Evolutionary conservation across 176 grass and related monocot genomes (phyloP), one percentile per base, ranked within the genome.

Genomic region (Rhynchospora tenuis): DNA sequence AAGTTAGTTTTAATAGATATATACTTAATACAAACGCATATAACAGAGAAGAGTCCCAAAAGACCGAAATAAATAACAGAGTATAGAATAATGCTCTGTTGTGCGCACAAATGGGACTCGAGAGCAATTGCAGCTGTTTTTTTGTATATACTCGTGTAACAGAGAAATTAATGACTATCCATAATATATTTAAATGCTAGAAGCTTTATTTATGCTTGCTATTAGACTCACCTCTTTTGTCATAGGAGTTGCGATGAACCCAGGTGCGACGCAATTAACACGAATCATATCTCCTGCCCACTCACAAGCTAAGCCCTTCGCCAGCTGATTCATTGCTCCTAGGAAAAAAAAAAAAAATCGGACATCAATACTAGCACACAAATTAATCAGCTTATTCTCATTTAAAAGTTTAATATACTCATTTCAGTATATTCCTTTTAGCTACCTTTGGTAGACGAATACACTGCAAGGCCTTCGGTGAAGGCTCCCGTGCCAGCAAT

Each of bases 311-410:
- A 78, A 54, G 6, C 31, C 12, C 56, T n/a, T 78, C 7, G 73
- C 52, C 46, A 78, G 20, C 20, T 54, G 46, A 78, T 57, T 78
- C 52, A 78, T 17, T 52, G 73, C 73, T 57, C 73, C 73, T 78
- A 27, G 31, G 3, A 33, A 33, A 33, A 33, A 33, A 78, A 54
- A 33, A 1, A 78, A 47, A 5, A 73, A 73, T 2, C 2, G 9
- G 26, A 24, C 23, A 63, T 7, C 1, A 33, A 33, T 33, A n/a
- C 9, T 62, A 62, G 12, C 27, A 63, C 23, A 63, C 23, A 63
- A 63, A n/a, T 1, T 27, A 9, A n/a, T 3, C 9, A 63, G 9
- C 9, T 8, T 22, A 22, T 59, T 20, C 9, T 8, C 8, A 59
- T 59, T 59, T 59, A n/a, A n/a, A n/a, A 8, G 8, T 59, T 59